Evolutionary conservation across 2,329 filamentous ascomycete genomes (phyloP).

Genomic region (Akanthomyces uredinophilus): DNA sequence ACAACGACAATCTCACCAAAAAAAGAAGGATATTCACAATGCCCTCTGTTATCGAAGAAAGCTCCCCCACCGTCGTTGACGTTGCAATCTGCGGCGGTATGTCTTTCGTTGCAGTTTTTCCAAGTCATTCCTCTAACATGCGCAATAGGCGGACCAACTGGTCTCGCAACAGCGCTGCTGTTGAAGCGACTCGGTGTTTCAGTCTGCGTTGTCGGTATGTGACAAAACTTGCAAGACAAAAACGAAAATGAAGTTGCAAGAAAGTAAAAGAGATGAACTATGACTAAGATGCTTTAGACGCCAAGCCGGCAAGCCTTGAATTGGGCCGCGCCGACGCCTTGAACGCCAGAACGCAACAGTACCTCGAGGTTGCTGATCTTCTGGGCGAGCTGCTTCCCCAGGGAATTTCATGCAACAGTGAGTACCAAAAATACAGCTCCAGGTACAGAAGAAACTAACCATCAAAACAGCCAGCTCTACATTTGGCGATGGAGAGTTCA

Average conservation of each 20-base stretch:
- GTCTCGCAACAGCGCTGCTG: slow-evolving; percentile 40
- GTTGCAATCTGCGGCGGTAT: slow-evolving; percentile 34
- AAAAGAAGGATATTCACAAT: neutral
- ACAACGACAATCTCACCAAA: neutral
- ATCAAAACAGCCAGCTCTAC: slow-evolving; percentile 38
- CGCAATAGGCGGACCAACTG: slow-evolving; percentile 38
- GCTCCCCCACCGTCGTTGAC: slow-evolving; percentile 24
- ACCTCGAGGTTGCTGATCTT: slow-evolving; percentile 40
- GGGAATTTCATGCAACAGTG: slow-evolving; percentile 47
- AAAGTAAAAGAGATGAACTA: neutral
- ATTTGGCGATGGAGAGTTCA: slow-evolving; percentile 41
- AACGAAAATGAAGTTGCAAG: too few species aligned
- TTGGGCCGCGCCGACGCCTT: slow-evolving; percentile 43
- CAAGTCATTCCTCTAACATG: neutral
- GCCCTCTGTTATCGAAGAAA: slow-evolving; percentile 4
- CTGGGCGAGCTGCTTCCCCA: slow-evolving; percentile 36
- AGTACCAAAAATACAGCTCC: slow-evolving; percentile 14
- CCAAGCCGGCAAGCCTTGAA: slow-evolving; percentile 33
- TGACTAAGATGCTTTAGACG: slow-evolving; percentile 26
- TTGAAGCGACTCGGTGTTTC: slow-evolving; percentile 37
- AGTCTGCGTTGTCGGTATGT: slow-evolving; percentile 34
- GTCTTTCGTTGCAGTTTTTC: neutral
- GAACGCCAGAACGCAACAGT: slow-evolving; percentile 45
- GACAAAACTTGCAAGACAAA: too few species aligned
- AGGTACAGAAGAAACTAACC: neutral